These are phyloP conservation scores for Cyberlindnera sargentensis DNA, from an alignment of 805 yeast genomes.

Conservation along the genomic window DNA sequence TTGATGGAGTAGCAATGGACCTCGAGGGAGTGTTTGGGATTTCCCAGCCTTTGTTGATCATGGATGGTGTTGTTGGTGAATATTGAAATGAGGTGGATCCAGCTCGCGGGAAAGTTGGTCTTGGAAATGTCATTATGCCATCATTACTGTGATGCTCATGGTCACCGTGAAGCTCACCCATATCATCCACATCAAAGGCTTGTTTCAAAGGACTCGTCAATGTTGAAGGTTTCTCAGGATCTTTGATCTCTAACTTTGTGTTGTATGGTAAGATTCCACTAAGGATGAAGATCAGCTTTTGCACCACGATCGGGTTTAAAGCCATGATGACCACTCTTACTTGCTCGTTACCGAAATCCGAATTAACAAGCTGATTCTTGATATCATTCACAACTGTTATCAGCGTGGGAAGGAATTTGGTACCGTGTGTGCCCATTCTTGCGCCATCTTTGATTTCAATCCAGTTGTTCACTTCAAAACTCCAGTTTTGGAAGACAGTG, in stretches of 20 bases:
- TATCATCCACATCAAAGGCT: not conserved
- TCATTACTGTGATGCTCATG: too few relatives aligned
- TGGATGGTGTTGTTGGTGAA: slow-evolving; percentile 21
- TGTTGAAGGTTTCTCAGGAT: not conserved
- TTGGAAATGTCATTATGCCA: too few relatives aligned
- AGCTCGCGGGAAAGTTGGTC: not conserved
- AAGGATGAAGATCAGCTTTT: slow-evolving; percentile 46
- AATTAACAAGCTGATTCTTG: slow-evolving; percentile 10
- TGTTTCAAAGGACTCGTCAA: not conserved
- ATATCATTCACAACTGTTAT: slow-evolving; percentile 13
- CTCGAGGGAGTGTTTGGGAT: slow-evolving; percentile 28
- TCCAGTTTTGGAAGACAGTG: slow-evolving; percentile 30
- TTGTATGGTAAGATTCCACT: slow-evolving; percentile 41
- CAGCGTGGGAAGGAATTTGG: slow-evolving; percentile 18
- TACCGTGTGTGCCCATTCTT: slow-evolving; percentile 16
- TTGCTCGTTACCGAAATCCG: slow-evolving; percentile 21
- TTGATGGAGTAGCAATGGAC: slow-evolving; percentile 22
- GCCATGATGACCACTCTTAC: slow-evolving; percentile 50
- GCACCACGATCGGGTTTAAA: slow-evolving; percentile 53
- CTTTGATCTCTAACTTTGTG: slow-evolving; percentile 15
- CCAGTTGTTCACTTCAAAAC: slow-evolving; percentile 33
- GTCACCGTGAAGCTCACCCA: too few relatives aligned
- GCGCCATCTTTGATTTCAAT: slow-evolving; percentile 37
- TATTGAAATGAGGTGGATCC: not conserved
- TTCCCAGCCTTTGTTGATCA: slow-evolving; percentile 32